A percentile compares a stretch with the other conserved stretches of the same genome.
Conservation (phyloP, 306 rosid genomes). For the Pyrus betulifolia region DNA sequence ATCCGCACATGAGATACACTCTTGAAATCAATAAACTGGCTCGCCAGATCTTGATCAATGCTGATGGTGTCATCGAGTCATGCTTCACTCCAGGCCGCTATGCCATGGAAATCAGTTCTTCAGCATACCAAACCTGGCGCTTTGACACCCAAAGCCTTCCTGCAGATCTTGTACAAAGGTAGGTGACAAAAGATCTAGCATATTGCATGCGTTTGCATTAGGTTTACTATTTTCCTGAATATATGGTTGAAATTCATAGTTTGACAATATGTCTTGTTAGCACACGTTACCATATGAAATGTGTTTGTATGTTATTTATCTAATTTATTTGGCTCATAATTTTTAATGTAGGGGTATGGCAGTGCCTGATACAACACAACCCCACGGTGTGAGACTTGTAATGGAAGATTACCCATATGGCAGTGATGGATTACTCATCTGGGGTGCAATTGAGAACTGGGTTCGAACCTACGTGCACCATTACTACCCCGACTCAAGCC, state of each 20-base stretch:
- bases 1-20: constrained; percentile 95
- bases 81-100: constrained; percentile 94
- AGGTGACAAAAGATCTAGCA: not conserved
- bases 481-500: constrained; percentile 60
- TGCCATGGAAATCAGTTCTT: constrained; percentile 74
- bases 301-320: constrained; percentile 18
- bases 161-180: constrained; percentile 80
- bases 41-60: constrained; percentile 58
- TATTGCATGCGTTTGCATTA: not conserved
- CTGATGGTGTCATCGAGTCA: constrained; percentile 68
- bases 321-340: constrained; percentile 9
- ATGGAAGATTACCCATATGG: constrained; percentile 90
- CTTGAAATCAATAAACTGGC: constrained; percentile 79
- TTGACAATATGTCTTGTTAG: not conserved
- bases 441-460: constrained; percentile 86
- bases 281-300: not conserved
- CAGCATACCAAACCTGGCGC: constrained; percentile 89
- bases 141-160: constrained; percentile 81
- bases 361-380: constrained; percentile 70
- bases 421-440: constrained; percentile 68
- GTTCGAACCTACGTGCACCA: constrained; percentile 60
- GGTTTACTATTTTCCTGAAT: not conserved
- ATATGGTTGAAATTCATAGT: not conserved
- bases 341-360: constrained; percentile 65
- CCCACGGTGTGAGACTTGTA: constrained; percentile 71